Conservation (phyloP, 1,139 yeast species). For the Candida frijolesensis region DNA sequence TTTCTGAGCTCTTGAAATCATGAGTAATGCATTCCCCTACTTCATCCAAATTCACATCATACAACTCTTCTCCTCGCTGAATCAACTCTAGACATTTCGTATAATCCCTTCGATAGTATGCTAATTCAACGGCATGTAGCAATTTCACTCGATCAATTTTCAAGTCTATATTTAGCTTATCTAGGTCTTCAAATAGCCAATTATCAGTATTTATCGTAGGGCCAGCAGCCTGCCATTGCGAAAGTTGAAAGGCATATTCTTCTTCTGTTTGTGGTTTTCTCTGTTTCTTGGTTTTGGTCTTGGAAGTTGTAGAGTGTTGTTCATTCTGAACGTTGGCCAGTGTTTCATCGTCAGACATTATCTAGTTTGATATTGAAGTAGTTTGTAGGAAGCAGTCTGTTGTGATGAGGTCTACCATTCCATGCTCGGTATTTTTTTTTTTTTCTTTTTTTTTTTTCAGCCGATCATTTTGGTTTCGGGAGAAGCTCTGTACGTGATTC, state of each 20-base stretch:
- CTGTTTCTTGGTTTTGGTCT: constrained; percentile 11
- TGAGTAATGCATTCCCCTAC: constrained; percentile 26
- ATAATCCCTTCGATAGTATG: constrained; percentile 52
- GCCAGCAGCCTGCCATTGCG: constrained; percentile 47
- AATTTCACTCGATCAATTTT: constrained; percentile 39
- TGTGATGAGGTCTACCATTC: no score
- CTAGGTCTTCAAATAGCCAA: constrained; percentile 42
- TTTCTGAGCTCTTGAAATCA: constrained; percentile 25
- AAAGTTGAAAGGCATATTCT: constrained; percentile 48
- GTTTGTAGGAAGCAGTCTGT: no score
- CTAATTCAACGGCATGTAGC: constrained; percentile 49
- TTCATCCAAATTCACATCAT: constrained; percentile 35
- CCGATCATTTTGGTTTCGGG: no score
- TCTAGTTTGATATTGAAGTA: no score
- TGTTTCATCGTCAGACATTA: background rate
- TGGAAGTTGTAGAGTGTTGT: background rate
- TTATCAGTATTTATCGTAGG: constrained; percentile 51
- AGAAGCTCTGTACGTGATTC: no score
- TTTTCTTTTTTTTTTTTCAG: no score
- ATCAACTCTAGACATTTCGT: constrained; percentile 35
- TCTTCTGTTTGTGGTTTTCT: constrained; percentile 64
- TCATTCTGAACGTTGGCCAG: background rate
- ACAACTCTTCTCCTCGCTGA: constrained; percentile 28
- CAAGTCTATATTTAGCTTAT: constrained; percentile 24
- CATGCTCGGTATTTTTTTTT: no score